A percentile compares a stretch with the other conserved stretches of the same genome.
Evolutionary conservation across 2,329 filamentous ascomycete genomes (phyloP).

Genomic region (Botrytis aclada): DNA sequence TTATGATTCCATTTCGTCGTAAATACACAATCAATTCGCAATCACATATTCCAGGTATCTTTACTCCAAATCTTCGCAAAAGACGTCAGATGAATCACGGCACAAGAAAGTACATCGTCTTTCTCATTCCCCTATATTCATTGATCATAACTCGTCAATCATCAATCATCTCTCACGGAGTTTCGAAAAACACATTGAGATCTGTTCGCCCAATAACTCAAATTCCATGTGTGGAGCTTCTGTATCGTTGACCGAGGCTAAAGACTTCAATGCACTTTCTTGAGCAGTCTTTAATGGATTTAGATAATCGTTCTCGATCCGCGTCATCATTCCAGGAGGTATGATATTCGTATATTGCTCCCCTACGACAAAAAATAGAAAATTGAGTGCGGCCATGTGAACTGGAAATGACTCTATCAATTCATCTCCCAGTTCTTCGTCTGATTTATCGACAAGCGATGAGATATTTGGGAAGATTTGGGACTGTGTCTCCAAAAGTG

Average conservation of each 20-base stretch:
- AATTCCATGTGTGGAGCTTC: conserved; percentile 25
- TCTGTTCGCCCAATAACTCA: conserved; percentile 33
- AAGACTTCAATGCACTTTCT: conserved; percentile 30
- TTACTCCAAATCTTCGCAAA: not conserved
- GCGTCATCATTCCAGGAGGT: conserved; percentile 54
- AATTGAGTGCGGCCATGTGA: conserved; percentile 59
- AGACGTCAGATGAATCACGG: not conserved
- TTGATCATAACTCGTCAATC: conserved; percentile 4
- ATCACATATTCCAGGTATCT: conserved; percentile 4
- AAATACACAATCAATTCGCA: not conserved
- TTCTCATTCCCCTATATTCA: not conserved
- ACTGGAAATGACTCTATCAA: conserved; percentile 52
- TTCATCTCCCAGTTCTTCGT: conserved; percentile 48
- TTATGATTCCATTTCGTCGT: not conserved
- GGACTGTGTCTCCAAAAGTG: conserved; percentile 59
- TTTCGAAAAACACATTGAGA: conserved; percentile 25
- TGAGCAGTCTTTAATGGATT: conserved; percentile 50
- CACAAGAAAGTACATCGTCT: not conserved
- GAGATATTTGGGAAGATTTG: conserved; percentile 57
- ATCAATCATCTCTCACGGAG: conserved; percentile 24
- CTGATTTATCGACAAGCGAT: conserved; percentile 44
- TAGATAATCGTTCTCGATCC: conserved; percentile 57
- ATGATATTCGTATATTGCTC: conserved; percentile 48
- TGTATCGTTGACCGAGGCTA: conserved; percentile 9
- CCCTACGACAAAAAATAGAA: conserved; percentile 55